These are phyloP conservation scores for Vigna reflexopilosa DNA, from an alignment of 306 rosid genomes.

Conservation along the genomic window DNA sequence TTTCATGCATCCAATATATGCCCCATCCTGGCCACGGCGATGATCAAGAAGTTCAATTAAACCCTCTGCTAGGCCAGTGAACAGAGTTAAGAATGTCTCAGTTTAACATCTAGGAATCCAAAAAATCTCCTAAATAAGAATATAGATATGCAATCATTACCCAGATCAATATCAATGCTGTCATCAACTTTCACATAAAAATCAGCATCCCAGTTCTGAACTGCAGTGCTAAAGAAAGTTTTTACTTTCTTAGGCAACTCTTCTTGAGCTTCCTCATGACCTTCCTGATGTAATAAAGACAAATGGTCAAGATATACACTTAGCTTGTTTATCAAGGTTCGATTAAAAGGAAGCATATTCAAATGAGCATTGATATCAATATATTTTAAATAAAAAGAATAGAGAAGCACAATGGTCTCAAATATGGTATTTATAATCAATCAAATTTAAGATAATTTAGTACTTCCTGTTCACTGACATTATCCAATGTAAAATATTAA, in stretches of 20 bases:
- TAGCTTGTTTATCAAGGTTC: conserved; percentile 31
- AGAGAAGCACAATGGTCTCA: conserved; percentile 16
- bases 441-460: conserved; percentile 27
- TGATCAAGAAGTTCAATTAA: conserved; percentile 88
- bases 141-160: conserved; percentile 51
- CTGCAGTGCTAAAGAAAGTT: conserved; percentile 89
- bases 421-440: conserved; percentile 20
- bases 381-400: conserved; percentile 23
- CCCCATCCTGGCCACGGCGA: conserved; percentile 88
- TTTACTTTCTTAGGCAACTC: conserved; percentile 91
- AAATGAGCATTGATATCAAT: conserved; percentile 24
- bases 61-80: conserved; percentile 70
- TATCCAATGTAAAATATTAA: conserved; percentile 7
- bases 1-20: conserved; percentile 98
- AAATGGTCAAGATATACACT: conserved; percentile 42
- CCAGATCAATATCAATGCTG: conserved; percentile 81
- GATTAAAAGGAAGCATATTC: conserved; percentile 27
- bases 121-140: conserved; percentile 33
- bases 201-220: conserved; percentile 97
- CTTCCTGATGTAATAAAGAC: conserved; percentile 67
- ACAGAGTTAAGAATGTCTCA: conserved; percentile 38
- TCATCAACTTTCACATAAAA: conserved; percentile 97
- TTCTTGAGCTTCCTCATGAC: conserved; percentile 99
- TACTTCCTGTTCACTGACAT: conserved; percentile 28
- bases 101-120: neutral